Conservation (phyloP, 768 basidiomycete species). For the Rhizopogon roseolus region DNA sequence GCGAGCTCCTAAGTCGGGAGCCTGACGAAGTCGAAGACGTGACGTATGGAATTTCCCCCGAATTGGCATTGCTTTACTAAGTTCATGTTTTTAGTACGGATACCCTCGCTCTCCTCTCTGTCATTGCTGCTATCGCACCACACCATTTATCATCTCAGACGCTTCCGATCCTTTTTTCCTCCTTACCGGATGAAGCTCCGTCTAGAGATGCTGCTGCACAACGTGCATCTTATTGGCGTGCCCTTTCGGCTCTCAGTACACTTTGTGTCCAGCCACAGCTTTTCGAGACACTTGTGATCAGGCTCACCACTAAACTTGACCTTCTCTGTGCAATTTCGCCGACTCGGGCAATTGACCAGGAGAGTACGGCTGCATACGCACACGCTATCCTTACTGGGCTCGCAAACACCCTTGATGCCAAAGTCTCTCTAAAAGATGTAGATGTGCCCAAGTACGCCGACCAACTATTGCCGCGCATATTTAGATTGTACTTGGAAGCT, state of each 20-base stretch:
- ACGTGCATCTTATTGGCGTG: constrained; percentile 63
- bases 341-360: constrained; percentile 32
- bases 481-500: constrained; percentile 53
- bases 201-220: constrained; percentile 44
- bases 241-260: constrained; percentile 60
- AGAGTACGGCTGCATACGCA: constrained; percentile 76
- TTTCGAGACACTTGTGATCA: constrained; percentile 81
- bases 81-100: constrained; percentile 39
- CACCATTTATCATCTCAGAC: constrained; percentile 67
- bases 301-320: constrained; percentile 74
- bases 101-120: constrained; percentile 57
- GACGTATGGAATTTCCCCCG: constrained; percentile 30
- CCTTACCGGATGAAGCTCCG: constrained; percentile 69
- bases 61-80: not conserved
- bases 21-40: constrained; percentile 50
- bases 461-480: constrained; percentile 65
- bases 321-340: constrained; percentile 45
- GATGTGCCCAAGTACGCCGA: constrained; percentile 85
- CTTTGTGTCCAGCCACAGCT: constrained; percentile 72
- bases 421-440: constrained; percentile 48
- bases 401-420: constrained; percentile 50
- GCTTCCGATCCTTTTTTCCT: constrained; percentile 73
- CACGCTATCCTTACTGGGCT: constrained; percentile 78
- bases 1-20: constrained; percentile 54
- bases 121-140: constrained; percentile 55